Base-by-base conservation (phyloP, 306 rosid genomes). In the Fagus crenata region DNA sequence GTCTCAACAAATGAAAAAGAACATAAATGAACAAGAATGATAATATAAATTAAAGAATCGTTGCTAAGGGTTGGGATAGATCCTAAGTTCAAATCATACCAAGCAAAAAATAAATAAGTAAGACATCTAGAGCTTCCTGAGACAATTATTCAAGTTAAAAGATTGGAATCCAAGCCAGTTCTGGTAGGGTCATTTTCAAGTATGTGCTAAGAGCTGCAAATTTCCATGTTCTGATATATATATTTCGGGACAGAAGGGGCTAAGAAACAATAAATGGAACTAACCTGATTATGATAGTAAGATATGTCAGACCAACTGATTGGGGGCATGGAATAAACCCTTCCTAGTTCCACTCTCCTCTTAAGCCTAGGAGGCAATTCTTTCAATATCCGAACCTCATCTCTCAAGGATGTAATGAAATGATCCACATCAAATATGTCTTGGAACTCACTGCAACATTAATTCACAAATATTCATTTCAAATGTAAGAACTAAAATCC, bases 231-330 rank as follows among this genome's bases (percentile, higher is more conserved):
- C 71, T 17, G 49, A n/a, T 6, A 4, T 15, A 2, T 46, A 13
- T 70, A 28, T 51, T 71, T n/a, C 55, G 8, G 15, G 18, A 6
- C 54, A 18, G 22, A 41, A 71, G 69, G 67, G 37, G 40, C 67
- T 39, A 49, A 32, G 13, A 78, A 56, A 22, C 7, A 71, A 80
- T 2, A 33, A 46, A 33, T 14, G 9, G 18, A 69, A 81, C 87
- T 64, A n/a, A 90, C 98, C 98, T 92, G 97, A 73, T 89, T 77
- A 78, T 75, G 85, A 81, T 94, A 94, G 87, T 94, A 94, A 69
- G 96, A 89, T 53, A 94, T 89, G 81, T 92, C 98, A 53, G 98
- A 94, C 98, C 98, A 94, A 78, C 98, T 94, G 71, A 94, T 49
- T 36, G 98, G 98, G n/a, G 98, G 95, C 98, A 92, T 92, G 74